A percentile compares a stretch with the other conserved stretches of the same genome.
phyloP scores from a whole-genome alignment of 1,139 yeast species.

The Meyerozyma sp. region DNA sequence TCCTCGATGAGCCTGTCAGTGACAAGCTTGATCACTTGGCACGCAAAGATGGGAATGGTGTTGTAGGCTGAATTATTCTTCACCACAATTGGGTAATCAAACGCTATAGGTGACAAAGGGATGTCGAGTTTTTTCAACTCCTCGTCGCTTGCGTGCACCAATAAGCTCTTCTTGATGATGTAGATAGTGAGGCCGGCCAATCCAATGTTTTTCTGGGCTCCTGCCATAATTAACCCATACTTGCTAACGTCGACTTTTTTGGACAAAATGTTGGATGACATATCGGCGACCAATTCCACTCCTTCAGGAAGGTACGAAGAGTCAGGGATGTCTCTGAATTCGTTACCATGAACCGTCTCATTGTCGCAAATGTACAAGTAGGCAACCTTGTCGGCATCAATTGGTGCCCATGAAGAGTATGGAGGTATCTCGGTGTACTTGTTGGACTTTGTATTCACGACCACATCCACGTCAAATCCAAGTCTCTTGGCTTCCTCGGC shows the following conservation, averaged over 20 bases:
- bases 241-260: slow-evolving; percentile 74
- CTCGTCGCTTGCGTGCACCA: slow-evolving; percentile 63
- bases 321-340: slow-evolving; percentile 55
- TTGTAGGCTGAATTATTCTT: slow-evolving; percentile 89
- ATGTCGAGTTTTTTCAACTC: slow-evolving; percentile 53
- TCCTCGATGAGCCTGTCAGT: slow-evolving; percentile 53
- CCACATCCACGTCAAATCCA: slow-evolving; percentile 69
- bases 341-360: slow-evolving; percentile 94
- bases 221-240: slow-evolving; percentile 85
- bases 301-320: slow-evolving; percentile 51
- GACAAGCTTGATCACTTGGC: slow-evolving; percentile 79
- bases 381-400: slow-evolving; percentile 52
- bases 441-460: slow-evolving; percentile 61
- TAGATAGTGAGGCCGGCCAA: slow-evolving; percentile 91
- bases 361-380: slow-evolving; percentile 90
- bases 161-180: slow-evolving; percentile 74
- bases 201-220: slow-evolving; percentile 97
- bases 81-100: slow-evolving; percentile 82
- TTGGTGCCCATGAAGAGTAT: slow-evolving; percentile 54
- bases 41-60: slow-evolving; percentile 89
- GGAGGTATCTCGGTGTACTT: slow-evolving; percentile 69
- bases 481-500: slow-evolving; percentile 80
- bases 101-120: slow-evolving; percentile 83
- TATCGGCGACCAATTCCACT: slow-evolving; percentile 84
- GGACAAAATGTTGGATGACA: slow-evolving; percentile 90